These are phyloP conservation scores for Geotrichum histeridarum DNA, from an alignment of 1,139 yeast genomes.

Conservation along the genomic window DNA sequence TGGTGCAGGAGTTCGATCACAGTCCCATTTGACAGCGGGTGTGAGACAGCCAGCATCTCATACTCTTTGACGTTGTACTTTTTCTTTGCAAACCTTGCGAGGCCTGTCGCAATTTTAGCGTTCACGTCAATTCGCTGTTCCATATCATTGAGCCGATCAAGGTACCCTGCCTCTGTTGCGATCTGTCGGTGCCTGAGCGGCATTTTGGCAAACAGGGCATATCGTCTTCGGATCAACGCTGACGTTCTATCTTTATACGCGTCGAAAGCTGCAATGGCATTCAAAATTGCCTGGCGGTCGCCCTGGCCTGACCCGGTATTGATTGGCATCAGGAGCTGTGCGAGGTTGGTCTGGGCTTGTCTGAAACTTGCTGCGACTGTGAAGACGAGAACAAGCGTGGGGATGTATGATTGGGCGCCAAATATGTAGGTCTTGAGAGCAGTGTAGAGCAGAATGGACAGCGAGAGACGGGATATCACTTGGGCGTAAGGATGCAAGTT, in stretches of 20 bases:
- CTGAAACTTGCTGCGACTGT: slow-evolving; percentile 15
- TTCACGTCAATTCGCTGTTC: slow-evolving; percentile 47
- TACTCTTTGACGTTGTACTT: slow-evolving; percentile 43
- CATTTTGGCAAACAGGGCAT: slow-evolving; percentile 46
- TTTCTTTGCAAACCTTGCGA: slow-evolving; percentile 43
- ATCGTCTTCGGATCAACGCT: slow-evolving; percentile 45
- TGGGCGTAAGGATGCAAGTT: slow-evolving; percentile 19
- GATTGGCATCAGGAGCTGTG: slow-evolving; percentile 1
- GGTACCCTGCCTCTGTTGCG: slow-evolving; percentile 53
- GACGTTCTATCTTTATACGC: slow-evolving; percentile 43
- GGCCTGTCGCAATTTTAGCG: slow-evolving; percentile 42
- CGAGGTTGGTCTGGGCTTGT: neutral
- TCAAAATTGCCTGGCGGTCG: slow-evolving; percentile 41
- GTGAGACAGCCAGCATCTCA: slow-evolving; percentile 37
- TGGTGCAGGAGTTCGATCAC: slow-evolving; percentile 73
- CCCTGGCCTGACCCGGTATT: neutral
- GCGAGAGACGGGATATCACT: slow-evolving; percentile 14
- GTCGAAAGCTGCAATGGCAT: slow-evolving; percentile 51
- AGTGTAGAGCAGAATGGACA: slow-evolving; percentile 11
- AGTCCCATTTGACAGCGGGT: slow-evolving; percentile 40
- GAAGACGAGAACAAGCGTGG: slow-evolving; percentile 12
- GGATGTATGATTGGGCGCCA: slow-evolving; percentile 4
- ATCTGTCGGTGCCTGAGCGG: slow-evolving; percentile 52
- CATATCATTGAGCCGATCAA: slow-evolving; percentile 46
- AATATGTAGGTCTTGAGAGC: slow-evolving; percentile 7